A percentile compares a stretch with the other conserved stretches of the same genome.
These are phyloP conservation scores for Globisporangium nagaii DNA, from an alignment of 352 stramenopile species.

Conservation along the genomic window DNA sequence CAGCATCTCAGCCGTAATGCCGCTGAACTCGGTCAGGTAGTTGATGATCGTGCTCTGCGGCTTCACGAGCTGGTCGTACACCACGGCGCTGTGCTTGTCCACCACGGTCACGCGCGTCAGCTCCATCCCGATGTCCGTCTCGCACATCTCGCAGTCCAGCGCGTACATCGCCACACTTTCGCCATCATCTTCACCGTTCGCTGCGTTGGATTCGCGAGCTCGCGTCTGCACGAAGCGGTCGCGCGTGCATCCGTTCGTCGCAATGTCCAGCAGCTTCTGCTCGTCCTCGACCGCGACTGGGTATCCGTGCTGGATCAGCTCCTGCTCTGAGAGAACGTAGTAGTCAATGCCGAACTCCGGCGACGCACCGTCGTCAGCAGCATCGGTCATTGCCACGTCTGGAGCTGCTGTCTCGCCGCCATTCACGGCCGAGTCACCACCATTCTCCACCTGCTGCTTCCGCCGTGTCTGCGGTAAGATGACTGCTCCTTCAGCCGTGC, in stretches of 20 bases:
- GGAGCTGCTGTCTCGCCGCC: slow-evolving; percentile 6
- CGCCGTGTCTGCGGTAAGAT: slow-evolving; percentile 13
- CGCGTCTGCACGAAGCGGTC: slow-evolving; percentile 55
- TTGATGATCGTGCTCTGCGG: slow-evolving; percentile 84
- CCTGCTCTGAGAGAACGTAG: slow-evolving; percentile 57
- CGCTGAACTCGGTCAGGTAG: slow-evolving; percentile 87
- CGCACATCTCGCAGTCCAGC: slow-evolving; percentile 89
- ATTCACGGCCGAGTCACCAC: neutral
- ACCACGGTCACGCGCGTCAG: slow-evolving; percentile 81
- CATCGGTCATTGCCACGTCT: slow-evolving; percentile 7
- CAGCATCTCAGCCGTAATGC: slow-evolving; percentile 80
- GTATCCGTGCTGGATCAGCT: slow-evolving; percentile 69
- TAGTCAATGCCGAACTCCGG: slow-evolving; percentile 23
- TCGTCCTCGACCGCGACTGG: slow-evolving; percentile 55
- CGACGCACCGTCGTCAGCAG: slow-evolving; percentile 2
- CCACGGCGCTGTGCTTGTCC: slow-evolving; percentile 39
- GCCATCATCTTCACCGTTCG: neutral
- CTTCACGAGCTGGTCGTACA: slow-evolving; percentile 84
- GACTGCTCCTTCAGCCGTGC: slow-evolving; percentile 33
- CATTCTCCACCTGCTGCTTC: slow-evolving; percentile 6
- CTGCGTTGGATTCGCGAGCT: slow-evolving; percentile 11
- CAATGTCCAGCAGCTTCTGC: slow-evolving; percentile 43
- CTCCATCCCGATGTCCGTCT: slow-evolving; percentile 81
- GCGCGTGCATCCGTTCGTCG: slow-evolving; percentile 40
- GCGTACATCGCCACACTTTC: slow-evolving; percentile 40